Percentiles rank a stretch among this genome's conserved stretches.
Conservation (phyloP, 768 basidiomycete species). For the Termitomyces sp. region DNA sequence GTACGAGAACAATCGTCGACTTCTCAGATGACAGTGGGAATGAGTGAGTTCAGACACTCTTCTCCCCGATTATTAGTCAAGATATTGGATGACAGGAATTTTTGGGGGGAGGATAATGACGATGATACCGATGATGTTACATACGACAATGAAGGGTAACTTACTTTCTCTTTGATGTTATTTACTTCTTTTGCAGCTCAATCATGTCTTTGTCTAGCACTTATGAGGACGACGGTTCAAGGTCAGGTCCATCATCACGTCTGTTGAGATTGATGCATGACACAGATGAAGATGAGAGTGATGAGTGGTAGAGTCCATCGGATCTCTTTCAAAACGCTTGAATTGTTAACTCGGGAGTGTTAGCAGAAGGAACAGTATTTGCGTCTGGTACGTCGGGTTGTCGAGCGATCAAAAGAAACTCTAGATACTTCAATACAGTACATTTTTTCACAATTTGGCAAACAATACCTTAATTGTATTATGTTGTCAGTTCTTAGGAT, state of each 20-base stretch:
- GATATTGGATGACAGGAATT: neutral
- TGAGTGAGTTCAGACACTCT: neutral
- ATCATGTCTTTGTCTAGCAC: neutral
- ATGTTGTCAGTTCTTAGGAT: too few relatives aligned
- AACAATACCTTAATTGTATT: too few relatives aligned
- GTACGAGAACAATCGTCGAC: neutral
- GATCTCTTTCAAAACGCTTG: too few relatives aligned
- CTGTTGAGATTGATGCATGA: slow-evolving; percentile 6
- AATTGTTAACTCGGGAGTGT: too few relatives aligned
- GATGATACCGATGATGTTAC: neutral
- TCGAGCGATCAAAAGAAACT: neutral
- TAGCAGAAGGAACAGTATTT: too few relatives aligned
- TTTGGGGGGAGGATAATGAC: neutral
- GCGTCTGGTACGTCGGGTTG: too few relatives aligned
- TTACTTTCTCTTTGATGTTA: too few relatives aligned
- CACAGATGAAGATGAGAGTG: neutral
- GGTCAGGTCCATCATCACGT: slow-evolving; percentile 9
- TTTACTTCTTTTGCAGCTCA: neutral
- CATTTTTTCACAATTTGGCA: too few relatives aligned
- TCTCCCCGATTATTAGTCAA: neutral
- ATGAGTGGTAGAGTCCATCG: neutral
- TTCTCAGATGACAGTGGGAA: slow-evolving; percentile 3
- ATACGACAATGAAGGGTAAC: neutral
- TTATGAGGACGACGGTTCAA: slow-evolving; percentile 12
- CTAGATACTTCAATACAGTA: too few relatives aligned